A percentile compares a stretch with the other conserved stretches of the same genome.
Evolutionary conservation across 2,329 filamentous ascomycete genomes (phyloP).

Genomic region (Paramyrothecium sp.): DNA sequence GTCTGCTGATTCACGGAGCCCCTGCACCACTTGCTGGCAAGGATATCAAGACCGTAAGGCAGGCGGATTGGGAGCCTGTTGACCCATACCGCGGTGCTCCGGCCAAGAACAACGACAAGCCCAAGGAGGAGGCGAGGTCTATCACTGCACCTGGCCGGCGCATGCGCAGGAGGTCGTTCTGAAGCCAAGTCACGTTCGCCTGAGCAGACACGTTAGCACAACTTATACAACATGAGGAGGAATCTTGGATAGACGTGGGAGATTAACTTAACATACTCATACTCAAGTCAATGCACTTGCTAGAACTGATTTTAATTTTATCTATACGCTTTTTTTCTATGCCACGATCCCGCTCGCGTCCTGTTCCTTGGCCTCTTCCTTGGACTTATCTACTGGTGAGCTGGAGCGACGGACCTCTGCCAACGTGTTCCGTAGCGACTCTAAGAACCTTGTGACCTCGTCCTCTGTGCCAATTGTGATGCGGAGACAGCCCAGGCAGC

Average conservation of each 20-base stretch:
- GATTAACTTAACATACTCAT: not conserved
- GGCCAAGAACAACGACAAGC: not conserved
- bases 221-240: no score
- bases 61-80: slow-evolving; percentile 16
- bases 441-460: slow-evolving; percentile 78
- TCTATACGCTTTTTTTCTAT: not conserved
- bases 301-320: not conserved
- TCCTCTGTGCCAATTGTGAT: slow-evolving; percentile 89
- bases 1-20: slow-evolving; percentile 46
- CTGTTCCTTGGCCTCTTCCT: slow-evolving; percentile 4
- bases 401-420: slow-evolving; percentile 37
- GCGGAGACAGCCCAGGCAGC: slow-evolving; percentile 83
- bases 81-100: not conserved
- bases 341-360: slow-evolving; percentile 2
- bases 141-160: not conserved
- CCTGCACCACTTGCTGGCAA: slow-evolving; percentile 44
- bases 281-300: not conserved
- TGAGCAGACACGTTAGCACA: no score
- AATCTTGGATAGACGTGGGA: no score
- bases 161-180: not conserved
- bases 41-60: slow-evolving; percentile 44
- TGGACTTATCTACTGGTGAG: not conserved
- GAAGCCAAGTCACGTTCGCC: no score
- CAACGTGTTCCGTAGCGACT: slow-evolving; percentile 57
- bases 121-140: not conserved